Evolutionary conservation across 2,329 filamentous ascomycete species (phyloP), one percentile per base, ranked within the genome.

Genomic region (Botrytis tulipae): DNA sequence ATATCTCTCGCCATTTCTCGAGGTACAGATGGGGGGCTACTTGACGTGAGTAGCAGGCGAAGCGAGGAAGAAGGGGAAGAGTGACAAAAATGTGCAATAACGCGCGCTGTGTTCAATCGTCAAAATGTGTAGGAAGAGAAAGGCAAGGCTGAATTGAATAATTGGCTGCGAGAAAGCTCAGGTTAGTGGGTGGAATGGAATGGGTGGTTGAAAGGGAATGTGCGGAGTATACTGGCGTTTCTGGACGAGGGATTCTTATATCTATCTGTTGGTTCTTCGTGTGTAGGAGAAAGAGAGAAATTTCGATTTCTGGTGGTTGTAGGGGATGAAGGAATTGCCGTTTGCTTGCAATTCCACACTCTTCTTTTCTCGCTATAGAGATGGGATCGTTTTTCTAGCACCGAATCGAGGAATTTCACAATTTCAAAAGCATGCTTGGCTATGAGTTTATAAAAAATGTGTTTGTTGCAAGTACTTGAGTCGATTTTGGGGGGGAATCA

Each of bases 221-320:
- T 73, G 54, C 60, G 72, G 72, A 70, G 72, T 73, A 68, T 44
- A 63, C 29, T 61, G 66, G 72, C 63, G 66, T 67, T 67, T 71
- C 46, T 54, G 72, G 72, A 70, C 22, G 57, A 48, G 48, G 59
- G 35, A 35, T 69, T 73, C 54, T 63, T 70, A n/a, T 20, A 61
- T 62, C 59, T 57, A 35, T 42, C 59, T 57, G 20, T 42, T 10
- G 60, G 37, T 29, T 61, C 51, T 42, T 69, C 29, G n/a, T 54
- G 57, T 44, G 25, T 42, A 48, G 9, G 54, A 46, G n/a, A 18
- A 63, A 62, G n/a, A 32, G 40, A 62, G 40, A 32, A 70, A 14
- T 20, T 42, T 59, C 9, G 35, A 12, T 37, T 42, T 62, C 37
- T 42, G 42, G n/a, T 32, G 35, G 4, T 12, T 14, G n/a, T 44